phyloP scores from a whole-genome alignment of 805 yeast species.

The Candida sphagnicola region DNA sequence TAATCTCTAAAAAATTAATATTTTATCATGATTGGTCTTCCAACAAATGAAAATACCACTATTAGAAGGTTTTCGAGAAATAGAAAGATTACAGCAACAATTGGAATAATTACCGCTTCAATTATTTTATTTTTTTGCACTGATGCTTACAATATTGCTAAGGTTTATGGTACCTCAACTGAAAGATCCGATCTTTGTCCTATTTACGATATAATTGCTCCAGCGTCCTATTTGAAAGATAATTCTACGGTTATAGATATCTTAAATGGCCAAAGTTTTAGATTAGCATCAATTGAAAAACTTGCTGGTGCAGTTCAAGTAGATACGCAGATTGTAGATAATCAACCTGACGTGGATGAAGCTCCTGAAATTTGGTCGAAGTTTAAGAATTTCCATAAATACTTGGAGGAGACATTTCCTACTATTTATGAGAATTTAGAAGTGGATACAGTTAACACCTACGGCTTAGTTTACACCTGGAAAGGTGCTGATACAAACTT shows the following conservation, averaged over 20 bases:
- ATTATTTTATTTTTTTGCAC: conserved; percentile 14
- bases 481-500: conserved; percentile 52
- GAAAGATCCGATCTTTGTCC: conserved; percentile 19
- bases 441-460: conserved; percentile 55
- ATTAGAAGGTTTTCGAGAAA: not conserved
- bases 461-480: conserved; percentile 63
- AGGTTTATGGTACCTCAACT: conserved; percentile 12
- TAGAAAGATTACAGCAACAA: conserved; percentile 2
- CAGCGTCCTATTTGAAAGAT: conserved; percentile 25
- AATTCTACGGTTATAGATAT: conserved; percentile 28
- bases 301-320: conserved; percentile 59
- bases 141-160: conserved; percentile 12
- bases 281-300: conserved; percentile 35
- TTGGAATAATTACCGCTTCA: conserved; percentile 1
- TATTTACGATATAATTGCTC: conserved; percentile 17
- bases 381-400: conserved; percentile 44
- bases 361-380: conserved; percentile 49
- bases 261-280: conserved; percentile 20
- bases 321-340: conserved; percentile 62
- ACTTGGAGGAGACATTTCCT: conserved; percentile 54
- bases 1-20: too few species aligned
- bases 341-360: conserved; percentile 44
- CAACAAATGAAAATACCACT: conserved; percentile 8
- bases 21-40: conserved; percentile 14
- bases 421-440: conserved; percentile 41